Base-by-base conservation (phyloP, 805 yeast species). In the Wickerhamomyces bovis region DNA sequence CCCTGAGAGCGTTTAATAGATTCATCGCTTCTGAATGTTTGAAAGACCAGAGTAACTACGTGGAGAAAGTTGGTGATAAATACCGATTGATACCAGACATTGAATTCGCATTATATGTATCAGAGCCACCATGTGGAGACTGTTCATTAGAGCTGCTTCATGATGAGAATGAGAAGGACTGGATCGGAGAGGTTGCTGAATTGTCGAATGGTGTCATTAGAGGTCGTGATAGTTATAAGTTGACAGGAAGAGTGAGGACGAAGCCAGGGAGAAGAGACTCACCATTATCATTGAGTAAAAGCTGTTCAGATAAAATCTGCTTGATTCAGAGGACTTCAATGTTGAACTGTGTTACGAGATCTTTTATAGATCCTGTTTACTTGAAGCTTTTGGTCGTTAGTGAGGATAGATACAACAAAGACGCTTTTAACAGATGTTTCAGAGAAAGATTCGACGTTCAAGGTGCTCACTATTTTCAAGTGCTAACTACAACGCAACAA, bases 211-310 rank as follows among this genome's bases (percentile, higher is more conserved):
- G 51, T 23, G 62, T 68, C 0, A 15, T 77, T 1, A 61, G 96
- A 55, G 97, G 97, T 0, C 63, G 95, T 36, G 76, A 75, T 31
- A 70, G 78, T 59, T 83, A 78, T 53, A 66, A 65, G 15, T 55
- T 65, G 18, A 64, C 73, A 2, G 96, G 96, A 0, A 64, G 69
- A 9, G 89, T 92, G 1, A 71, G 99, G 51, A 90, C 98, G 0
- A 92, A 94, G 59, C 99, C 98, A 0, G 99, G 99, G 2, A 64
- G 98, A 43, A 62, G 71, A 25, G 98, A 94, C 60, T 84, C 97
- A 3, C 74, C 76, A 2, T 52, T 80, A 4, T 77, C 95, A 0
- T 63, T 76, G 42, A 85, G 95, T 26, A 92, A 89, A 62, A 87
- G 96, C 1, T 92, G 98, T 61, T 80, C 95, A 1, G 98, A 92